Conservation (phyloP, 495 filamentous ascomycete genomes). For the Neurospora discreta region DNA sequence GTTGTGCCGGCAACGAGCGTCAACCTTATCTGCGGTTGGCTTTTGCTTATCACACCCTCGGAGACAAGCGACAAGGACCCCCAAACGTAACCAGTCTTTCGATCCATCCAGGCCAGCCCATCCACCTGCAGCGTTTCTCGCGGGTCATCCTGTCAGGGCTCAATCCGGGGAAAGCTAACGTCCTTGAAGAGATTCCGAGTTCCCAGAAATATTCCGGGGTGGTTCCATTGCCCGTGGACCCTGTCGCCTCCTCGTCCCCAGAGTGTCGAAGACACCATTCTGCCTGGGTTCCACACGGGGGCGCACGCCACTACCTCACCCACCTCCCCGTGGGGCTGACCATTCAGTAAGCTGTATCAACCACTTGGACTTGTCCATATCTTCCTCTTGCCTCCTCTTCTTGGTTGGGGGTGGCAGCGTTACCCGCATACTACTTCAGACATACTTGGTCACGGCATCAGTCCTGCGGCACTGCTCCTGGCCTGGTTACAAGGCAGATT, state of each 20-base stretch:
- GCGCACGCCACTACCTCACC: not conserved
- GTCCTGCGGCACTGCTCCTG: not conserved
- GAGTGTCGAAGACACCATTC: not conserved
- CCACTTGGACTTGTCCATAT: not conserved
- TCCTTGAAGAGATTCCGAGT: not conserved
- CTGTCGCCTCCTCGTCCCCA: constrained; percentile 4
- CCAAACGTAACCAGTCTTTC: not conserved
- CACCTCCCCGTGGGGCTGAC: constrained; percentile 1
- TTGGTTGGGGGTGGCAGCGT: not conserved
- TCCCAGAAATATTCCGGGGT: not conserved
- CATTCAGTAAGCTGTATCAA: not conserved
- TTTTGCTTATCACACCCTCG: not conserved
- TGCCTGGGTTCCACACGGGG: constrained; percentile 4
- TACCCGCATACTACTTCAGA: not conserved
- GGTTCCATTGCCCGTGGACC: constrained; percentile 7
- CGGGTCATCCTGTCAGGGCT: not conserved
- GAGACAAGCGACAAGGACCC: not conserved
- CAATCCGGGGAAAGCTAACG: not conserved
- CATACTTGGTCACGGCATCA: not conserved
- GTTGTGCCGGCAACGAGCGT: not conserved
- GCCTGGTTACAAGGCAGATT: not conserved
- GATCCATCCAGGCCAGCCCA: not conserved
- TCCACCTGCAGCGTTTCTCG: not conserved
- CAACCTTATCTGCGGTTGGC: constrained; percentile 1
- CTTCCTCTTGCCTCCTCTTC: not conserved